Evolutionary conservation across 192 early-diverging fungal genomes (phyloP), one percentile per base, ranked within the genome.

Genomic region (Coemansia pectinata): DNA sequence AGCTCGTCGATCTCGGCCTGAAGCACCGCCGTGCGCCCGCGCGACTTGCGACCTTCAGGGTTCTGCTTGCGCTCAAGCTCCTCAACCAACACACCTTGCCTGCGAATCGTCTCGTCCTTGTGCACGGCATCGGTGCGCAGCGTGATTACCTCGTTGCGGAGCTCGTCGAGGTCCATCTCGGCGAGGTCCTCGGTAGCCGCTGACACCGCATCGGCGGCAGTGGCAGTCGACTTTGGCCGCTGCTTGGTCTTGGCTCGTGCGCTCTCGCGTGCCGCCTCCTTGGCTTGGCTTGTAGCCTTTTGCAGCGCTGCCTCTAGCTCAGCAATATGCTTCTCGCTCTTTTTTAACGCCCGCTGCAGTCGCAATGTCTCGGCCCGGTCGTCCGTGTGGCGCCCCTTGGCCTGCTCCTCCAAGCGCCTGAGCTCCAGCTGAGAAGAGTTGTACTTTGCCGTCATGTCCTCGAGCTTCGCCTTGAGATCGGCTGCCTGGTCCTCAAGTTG

Each of bases 11-110:
- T 57, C 50, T 83, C 80, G 7, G 71, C 69, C 57, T 83, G 71
- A 36, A 77, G 50, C 7, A 57, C 69, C 34, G 69, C 48, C 15
- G 71, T 63, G 23, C 64, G 62, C 7, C 65, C 71, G 52, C 80
- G 80, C 23, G 76, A 66, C 45, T 62, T 65, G 5, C 71, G 75
- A n/a, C 76, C 76, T 45, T 83, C 80, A n/a, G 76, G 80, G 36
- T 77, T 77, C 48, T 83, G 80, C 53, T 77, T 72, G 15, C 80
- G 80, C 69, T 83, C 72, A 5, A 83, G 71, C 69, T 83, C 80
- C 65, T 74, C 72, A 9, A 74, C 66, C 68, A 74, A 48, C 10
- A 83, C 80, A 0, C 66, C 67, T 31, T 70, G 67, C 6, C 66
- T 48, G 15, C 79, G 72, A 48, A 81, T 81, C 1, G 79, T 81